Evolutionary conservation across 176 grass and related monocot genomes (phyloP).

Genomic region (Phragmites australis): DNA sequence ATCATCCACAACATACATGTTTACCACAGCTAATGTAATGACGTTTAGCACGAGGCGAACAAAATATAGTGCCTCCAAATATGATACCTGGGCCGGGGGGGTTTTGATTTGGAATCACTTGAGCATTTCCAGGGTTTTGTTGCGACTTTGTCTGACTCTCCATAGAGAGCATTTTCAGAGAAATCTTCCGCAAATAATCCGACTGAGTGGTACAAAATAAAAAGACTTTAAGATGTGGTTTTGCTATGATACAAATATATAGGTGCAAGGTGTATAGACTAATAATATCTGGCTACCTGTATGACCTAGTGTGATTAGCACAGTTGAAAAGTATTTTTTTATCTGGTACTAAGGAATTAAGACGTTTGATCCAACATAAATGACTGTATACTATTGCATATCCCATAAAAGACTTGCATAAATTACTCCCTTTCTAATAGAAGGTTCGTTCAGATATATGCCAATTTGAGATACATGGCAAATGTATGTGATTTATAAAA

Average conservation of each 20-base stretch:
- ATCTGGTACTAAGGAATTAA: neutral
- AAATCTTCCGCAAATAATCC: conserved; percentile 93
- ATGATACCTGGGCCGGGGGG: conserved; percentile 54
- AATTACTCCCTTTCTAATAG: neutral
- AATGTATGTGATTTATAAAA: neutral
- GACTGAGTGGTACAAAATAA: conserved; percentile 48
- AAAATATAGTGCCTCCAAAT: neutral
- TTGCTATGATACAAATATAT: neutral
- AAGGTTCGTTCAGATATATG: neutral
- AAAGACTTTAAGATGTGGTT: conserved; percentile 19
- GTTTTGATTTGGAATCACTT: conserved; percentile 62
- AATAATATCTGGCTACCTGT: neutral
- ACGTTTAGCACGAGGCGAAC: neutral
- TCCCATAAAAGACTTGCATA: neutral
- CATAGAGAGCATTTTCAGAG: conserved; percentile 87
- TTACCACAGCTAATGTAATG: too few relatives aligned
- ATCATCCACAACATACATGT: too few relatives aligned
- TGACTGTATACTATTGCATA: neutral
- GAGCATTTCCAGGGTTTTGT: conserved; percentile 47
- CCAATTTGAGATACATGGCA: neutral
- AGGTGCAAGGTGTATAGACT: neutral
- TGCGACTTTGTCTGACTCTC: conserved; percentile 70
- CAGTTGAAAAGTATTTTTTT: neutral
- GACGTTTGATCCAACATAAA: neutral
- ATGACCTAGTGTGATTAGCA: neutral